Evolutionary conservation across 768 basidiomycete genomes (phyloP).

Genomic region (Tricholoma bakamatsutake): DNA sequence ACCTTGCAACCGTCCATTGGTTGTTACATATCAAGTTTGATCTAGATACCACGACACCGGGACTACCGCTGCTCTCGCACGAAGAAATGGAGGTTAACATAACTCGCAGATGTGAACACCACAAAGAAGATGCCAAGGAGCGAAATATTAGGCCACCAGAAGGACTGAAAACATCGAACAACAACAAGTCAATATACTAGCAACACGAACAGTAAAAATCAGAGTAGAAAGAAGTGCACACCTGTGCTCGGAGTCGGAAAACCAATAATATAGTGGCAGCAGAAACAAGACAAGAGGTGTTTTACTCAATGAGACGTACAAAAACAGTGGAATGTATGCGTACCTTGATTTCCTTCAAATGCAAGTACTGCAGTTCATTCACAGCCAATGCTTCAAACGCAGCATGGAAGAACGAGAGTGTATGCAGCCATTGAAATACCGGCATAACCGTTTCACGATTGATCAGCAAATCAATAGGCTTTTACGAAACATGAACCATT

Average conservation of each 20-base stretch:
- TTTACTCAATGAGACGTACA: not conserved
- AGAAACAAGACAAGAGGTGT: conserved; percentile 1
- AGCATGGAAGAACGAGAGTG: conserved; percentile 96
- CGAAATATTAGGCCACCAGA: conserved; percentile 98
- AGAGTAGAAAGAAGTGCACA: conserved; percentile 14
- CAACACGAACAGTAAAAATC: not conserved
- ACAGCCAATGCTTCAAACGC: conserved; percentile 97
- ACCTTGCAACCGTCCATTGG: too few species aligned
- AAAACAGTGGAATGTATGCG: conserved; percentile 16
- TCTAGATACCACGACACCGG: too few species aligned
- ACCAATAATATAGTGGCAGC: conserved; percentile 92
- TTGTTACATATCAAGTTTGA: too few species aligned
- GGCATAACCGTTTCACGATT: conserved; percentile 82
- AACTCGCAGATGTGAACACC: conserved; percentile 71
- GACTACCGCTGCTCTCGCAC: conserved; percentile 70
- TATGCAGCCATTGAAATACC: conserved; percentile 80
- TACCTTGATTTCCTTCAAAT: conserved; percentile 87
- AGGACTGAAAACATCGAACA: conserved; percentile 43
- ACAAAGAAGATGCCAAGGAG: conserved; percentile 84
- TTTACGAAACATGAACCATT: too few species aligned
- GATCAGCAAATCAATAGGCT: conserved; percentile 85
- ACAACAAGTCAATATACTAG: conserved; percentile 1
- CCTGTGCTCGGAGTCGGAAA: conserved; percentile 89
- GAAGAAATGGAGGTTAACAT: conserved; percentile 75
- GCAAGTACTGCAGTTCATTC: conserved; percentile 91